Evolutionary conservation across 306 rosid genomes (phyloP), one percentile per base, ranked within the genome.

Genomic region (Vigna radiata): DNA sequence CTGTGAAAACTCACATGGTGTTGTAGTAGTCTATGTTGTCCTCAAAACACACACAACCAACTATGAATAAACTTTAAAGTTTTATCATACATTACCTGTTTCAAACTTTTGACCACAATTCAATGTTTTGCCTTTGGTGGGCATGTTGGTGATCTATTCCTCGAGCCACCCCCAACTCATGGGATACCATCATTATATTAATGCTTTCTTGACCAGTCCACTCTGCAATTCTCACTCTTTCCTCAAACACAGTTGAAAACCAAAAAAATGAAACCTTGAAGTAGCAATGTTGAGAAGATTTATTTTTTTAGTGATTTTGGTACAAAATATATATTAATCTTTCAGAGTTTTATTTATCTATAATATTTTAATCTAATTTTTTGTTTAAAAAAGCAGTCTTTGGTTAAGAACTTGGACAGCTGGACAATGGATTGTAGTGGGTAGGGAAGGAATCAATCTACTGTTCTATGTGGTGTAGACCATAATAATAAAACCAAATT

Each of bases 151-250:
- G 83, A 15, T 64, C 68, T 78, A 69, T 70, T 83, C 78, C 95
- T 93, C 84, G 97, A 91, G 97, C 97, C 97, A 87, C 90, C 47
- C 88, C 85, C 88, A 60, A 53, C 66, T 70, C 70, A 66, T 44
- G 73, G 72, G 56, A 44, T 9, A 41, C 46, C 47, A 27, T 83
- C 60, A 56, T 70, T 18, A 52, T 55, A 37, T 61, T 27, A 58
- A 12, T 63, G 29, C 75, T 67, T 75, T 89, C 76, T 84, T 79
- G 84, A 81, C 86, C 70, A 55, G 87, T 71, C 85, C 25, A 62
- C 43, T 15, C 16, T 58, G 91, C 90, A 59, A 76, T 43, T 43
- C 77, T 68, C 1, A 29, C 43, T 31, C 21, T 61, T 36, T 61
- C 46, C 68, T 61, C 64, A 55, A 63, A 48, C 21, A 43, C 60